Percentiles rank a stretch among this genome's conserved stretches.
phyloP scores from a whole-genome alignment of 1,139 yeast genomes.

The Casaregolazyma suthepensis region DNA sequence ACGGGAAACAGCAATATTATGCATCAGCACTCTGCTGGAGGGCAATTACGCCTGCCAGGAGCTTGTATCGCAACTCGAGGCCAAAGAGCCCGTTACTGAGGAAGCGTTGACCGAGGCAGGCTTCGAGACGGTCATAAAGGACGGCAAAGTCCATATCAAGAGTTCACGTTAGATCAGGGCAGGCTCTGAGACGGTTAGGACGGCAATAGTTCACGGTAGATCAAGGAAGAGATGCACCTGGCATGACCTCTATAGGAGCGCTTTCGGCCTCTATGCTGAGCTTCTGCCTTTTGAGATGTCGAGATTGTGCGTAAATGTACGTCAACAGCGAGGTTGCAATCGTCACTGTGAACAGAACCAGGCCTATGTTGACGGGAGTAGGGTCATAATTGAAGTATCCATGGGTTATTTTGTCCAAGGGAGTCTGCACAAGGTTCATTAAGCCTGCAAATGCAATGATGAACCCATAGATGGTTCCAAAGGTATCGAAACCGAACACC shows the following conservation, averaged over 20 bases:
- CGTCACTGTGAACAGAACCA: slow-evolving; percentile 48
- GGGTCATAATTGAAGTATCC: slow-evolving; percentile 66
- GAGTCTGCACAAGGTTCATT: slow-evolving; percentile 65
- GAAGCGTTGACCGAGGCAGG: slow-evolving; percentile 52
- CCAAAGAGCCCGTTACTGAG: slow-evolving; percentile 46
- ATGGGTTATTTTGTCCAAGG: slow-evolving; percentile 66
- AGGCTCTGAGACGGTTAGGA: too few species aligned
- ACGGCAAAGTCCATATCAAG: slow-evolving; percentile 47
- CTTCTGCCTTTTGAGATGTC: slow-evolving; percentile 42
- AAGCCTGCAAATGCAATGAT: slow-evolving; percentile 76
- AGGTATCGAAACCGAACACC: slow-evolving; percentile 86
- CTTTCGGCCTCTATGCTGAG: slow-evolving; percentile 60
- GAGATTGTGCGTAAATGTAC: slow-evolving; percentile 52
- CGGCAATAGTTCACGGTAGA: too few species aligned
- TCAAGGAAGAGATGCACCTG: slow-evolving; percentile 27
- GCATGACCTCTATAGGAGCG: slow-evolving; percentile 47
- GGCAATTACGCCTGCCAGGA: slow-evolving; percentile 64
- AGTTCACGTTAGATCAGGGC: slow-evolving; percentile 6
- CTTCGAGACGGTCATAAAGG: slow-evolving; percentile 48
- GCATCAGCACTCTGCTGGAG: slow-evolving; percentile 61
- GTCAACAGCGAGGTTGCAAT: slow-evolving; percentile 48
- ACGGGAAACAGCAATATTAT: slow-evolving; percentile 76
- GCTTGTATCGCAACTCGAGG: slow-evolving; percentile 61
- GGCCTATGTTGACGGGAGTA: slow-evolving; percentile 57
- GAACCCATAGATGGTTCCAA: slow-evolving; percentile 88